Percentiles rank a stretch among this genome's conserved stretches.
Conservation (phyloP, 192 early-diverging fungal genomes). For the Allomyces javanicus region DNA sequence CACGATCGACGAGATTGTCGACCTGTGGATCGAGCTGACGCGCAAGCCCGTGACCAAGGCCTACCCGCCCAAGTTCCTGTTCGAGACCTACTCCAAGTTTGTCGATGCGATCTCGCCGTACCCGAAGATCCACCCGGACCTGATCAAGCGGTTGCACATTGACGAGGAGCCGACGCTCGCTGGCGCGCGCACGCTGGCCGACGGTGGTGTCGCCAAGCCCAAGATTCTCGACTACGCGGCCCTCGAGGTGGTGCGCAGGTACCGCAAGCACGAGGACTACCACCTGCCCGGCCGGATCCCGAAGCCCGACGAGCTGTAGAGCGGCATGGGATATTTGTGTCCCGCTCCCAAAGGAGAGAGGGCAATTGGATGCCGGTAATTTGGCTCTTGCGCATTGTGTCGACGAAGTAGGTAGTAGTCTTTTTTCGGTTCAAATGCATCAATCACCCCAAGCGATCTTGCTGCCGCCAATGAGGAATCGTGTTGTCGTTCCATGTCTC, state of each 20-base stretch:
- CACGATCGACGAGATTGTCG: conserved; percentile 44
- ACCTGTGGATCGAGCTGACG: conserved; percentile 44
- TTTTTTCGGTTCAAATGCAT: too few relatives aligned
- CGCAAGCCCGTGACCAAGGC: conserved; percentile 45
- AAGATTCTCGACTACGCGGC: conserved; percentile 49
- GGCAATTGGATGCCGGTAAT: too few relatives aligned
- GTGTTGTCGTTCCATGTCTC: too few relatives aligned
- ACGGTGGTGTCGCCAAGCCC: conserved; percentile 60
- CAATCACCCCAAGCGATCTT: too few relatives aligned
- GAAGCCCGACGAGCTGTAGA: neutral
- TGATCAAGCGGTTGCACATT: conserved; percentile 61
- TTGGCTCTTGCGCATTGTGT: too few relatives aligned
- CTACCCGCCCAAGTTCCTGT: conserved; percentile 3
- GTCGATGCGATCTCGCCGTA: conserved; percentile 21
- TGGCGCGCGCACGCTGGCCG: conserved; percentile 58
- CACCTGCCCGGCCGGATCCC: neutral
- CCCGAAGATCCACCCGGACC: conserved; percentile 64
- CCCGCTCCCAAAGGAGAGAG: too few relatives aligned
- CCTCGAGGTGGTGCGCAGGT: conserved; percentile 9
- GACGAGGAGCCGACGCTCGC: conserved; percentile 43
- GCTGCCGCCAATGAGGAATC: too few relatives aligned
- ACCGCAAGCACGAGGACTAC: conserved; percentile 3
- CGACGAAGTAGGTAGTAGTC: too few relatives aligned
- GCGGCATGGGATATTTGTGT: too few relatives aligned
- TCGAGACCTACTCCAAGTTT: neutral